These are phyloP conservation scores for Lichtheimia hyalospora DNA, from an alignment of 371 early-diverging fungal genomes.

Conservation along the genomic window DNA sequence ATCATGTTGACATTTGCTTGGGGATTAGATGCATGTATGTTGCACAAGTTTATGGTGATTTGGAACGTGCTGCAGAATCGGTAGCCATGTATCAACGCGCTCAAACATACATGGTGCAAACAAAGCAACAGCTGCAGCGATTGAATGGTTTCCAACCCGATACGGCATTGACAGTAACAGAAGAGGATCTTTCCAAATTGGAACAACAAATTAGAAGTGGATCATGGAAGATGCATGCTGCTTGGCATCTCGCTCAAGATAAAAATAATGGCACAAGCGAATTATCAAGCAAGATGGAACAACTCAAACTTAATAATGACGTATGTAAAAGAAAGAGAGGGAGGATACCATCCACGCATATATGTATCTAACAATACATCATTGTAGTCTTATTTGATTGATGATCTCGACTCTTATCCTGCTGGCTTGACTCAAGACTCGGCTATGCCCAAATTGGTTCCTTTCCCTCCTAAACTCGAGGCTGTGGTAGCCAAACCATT, in stretches of 20 bases:
- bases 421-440: slow-evolving; percentile 29
- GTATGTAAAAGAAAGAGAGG: slow-evolving; percentile 5
- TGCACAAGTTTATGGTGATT: slow-evolving; percentile 50
- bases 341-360: not conserved
- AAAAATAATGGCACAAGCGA: slow-evolving; percentile 15
- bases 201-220: slow-evolving; percentile 54
- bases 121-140: slow-evolving; percentile 39
- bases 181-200: slow-evolving; percentile 38
- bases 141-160: slow-evolving; percentile 28
- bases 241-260: slow-evolving; percentile 54
- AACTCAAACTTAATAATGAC: slow-evolving; percentile 39
- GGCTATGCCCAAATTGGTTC: slow-evolving; percentile 51
- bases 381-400: slow-evolving; percentile 39
- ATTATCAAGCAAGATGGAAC: slow-evolving; percentile 37
- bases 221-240: slow-evolving; percentile 59
- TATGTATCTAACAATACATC: not conserved
- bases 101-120: slow-evolving; percentile 51
- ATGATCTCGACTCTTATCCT: slow-evolving; percentile 56
- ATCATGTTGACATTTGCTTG: no score
- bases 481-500: slow-evolving; percentile 78
- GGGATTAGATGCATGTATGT: slow-evolving; percentile 47
- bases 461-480: slow-evolving; percentile 68
- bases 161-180: slow-evolving; percentile 42
- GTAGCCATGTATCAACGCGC: slow-evolving; percentile 67
- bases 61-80: slow-evolving; percentile 55